Base-by-base conservation (phyloP, 805 yeast species). In the Myxozyma mucilagina region DNA sequence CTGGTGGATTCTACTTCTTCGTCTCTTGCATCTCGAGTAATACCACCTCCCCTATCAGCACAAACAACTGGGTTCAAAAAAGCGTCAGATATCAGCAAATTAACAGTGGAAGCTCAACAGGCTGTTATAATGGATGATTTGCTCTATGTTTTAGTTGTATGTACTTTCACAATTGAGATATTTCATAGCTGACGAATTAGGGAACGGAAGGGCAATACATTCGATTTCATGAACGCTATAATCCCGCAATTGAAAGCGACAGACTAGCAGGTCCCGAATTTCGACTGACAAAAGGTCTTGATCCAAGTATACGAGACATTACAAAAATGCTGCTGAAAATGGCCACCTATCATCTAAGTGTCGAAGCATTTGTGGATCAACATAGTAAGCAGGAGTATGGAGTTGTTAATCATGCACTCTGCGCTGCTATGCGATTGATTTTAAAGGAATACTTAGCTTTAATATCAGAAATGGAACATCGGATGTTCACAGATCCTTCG, bases 131-230 rank as follows among this genome's bases (percentile, higher is more conserved):
- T 87, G 14, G 79, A 82, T 60, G 99, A 93, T 71, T 71, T 91
- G 9, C 68, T 90, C 20, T 81, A 80, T 67, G 86, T 89, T 1
- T 71, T 94, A 13, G 67, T 85, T 36, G 80, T 79, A 35, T 66
- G 73, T 5, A 10, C 4, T 11, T 3, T 24, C 4, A 11, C 35
- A 45, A 4, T 11, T 1, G 5, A 10, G 5, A 24, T 24, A 13
- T 10, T 24, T 20, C 13, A 29, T 4, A 20, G 24, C 34, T 29
- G 34, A 16, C 32, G n/a, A 10, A 8, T 1, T 24, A 96, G 96
- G 0, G 73, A 80, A 32, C 60, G 35, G 96, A 91, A 72, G 97
- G 97, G 0, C 78, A 79, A 20, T 90, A 87, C 69, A 83, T 93
- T 39, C 77, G 91, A 47, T 90, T 81, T 70, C 80, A 86, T 36